phyloP scores from a whole-genome alignment of 176 grass and related monocot species.

The Carex parvula region DNA sequence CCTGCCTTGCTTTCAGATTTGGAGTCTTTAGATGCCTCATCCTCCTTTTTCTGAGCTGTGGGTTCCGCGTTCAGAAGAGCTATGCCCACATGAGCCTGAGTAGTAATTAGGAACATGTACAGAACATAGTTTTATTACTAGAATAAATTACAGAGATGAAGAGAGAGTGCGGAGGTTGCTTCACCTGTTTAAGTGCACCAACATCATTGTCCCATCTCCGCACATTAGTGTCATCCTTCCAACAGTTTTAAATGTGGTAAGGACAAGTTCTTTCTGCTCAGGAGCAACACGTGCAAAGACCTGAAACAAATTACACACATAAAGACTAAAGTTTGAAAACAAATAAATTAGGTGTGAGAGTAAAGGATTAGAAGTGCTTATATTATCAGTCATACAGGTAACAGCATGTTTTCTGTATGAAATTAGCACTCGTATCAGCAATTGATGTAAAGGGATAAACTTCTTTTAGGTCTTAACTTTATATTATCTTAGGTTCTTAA shows the following conservation, averaged over 20 bases:
- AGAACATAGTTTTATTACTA: background rate
- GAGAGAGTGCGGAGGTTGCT: background rate
- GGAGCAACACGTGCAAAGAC: conserved; percentile 96
- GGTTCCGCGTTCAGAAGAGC: conserved; percentile 89
- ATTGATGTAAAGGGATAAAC: background rate
- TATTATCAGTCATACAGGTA: background rate
- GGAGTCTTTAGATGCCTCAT: conserved; percentile 41
- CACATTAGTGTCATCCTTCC: conserved; percentile 97
- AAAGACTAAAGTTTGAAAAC: background rate
- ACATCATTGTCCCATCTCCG: conserved; percentile 99
- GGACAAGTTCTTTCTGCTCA: conserved; percentile 97
- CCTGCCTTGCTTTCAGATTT: conserved; percentile 75
- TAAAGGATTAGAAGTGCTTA: background rate
- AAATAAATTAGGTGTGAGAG: background rate
- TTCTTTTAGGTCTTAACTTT: background rate
- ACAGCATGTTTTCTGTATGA: background rate
- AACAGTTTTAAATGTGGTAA: conserved; percentile 95
- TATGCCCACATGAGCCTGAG: conserved; percentile 83
- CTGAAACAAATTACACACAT: conserved; percentile 37
- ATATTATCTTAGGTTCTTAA: background rate
- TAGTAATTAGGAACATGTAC: conserved; percentile 12
- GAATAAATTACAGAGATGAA: conserved; percentile 7
- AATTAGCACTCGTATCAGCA: background rate
- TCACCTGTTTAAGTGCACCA: conserved; percentile 95
- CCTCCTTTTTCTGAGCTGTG: conserved; percentile 44